These are phyloP conservation scores for Carex kokanica DNA, from an alignment of 176 grass and related monocot species.

Conservation along the genomic window DNA sequence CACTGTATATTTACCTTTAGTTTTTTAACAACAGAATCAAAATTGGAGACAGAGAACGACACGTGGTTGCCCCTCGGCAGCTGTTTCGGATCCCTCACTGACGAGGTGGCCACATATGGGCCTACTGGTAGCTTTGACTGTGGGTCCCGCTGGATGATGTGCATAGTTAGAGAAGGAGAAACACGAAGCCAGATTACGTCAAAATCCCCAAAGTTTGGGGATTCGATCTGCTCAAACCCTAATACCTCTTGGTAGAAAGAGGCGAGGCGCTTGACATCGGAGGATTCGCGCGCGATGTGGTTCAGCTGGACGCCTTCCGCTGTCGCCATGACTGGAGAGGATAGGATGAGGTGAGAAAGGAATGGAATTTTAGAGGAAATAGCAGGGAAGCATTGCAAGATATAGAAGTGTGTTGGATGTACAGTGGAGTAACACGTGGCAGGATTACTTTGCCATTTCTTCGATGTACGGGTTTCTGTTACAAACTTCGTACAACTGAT, in stretches of 20 bases:
- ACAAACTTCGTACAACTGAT: no score
- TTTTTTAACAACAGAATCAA: slow-evolving; percentile 51
- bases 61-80: slow-evolving; percentile 69
- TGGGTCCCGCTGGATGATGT: slow-evolving; percentile 84
- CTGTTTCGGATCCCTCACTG: slow-evolving; percentile 32
- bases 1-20: slow-evolving; percentile 32
- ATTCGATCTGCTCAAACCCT: slow-evolving; percentile 60
- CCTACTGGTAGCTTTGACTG: slow-evolving; percentile 26
- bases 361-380: neutral
- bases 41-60: slow-evolving; percentile 72
- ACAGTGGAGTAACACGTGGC: no score
- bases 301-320: slow-evolving; percentile 53
- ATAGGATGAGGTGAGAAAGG: neutral
- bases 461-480: no score
- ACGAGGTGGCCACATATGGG: neutral
- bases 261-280: slow-evolving; percentile 72
- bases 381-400: no score
- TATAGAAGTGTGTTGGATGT: no score
- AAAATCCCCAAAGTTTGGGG: slow-evolving; percentile 45
- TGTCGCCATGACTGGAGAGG: slow-evolving; percentile 37
- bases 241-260: slow-evolving; percentile 80
- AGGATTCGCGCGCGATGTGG: slow-evolving; percentile 80
- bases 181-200: slow-evolving; percentile 72
- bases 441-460: no score
- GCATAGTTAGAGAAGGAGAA: slow-evolving; percentile 50